Evolutionary conservation across 2,329 filamentous ascomycete genomes (phyloP).

Genomic region (Pseudocercospora cruenta): DNA sequence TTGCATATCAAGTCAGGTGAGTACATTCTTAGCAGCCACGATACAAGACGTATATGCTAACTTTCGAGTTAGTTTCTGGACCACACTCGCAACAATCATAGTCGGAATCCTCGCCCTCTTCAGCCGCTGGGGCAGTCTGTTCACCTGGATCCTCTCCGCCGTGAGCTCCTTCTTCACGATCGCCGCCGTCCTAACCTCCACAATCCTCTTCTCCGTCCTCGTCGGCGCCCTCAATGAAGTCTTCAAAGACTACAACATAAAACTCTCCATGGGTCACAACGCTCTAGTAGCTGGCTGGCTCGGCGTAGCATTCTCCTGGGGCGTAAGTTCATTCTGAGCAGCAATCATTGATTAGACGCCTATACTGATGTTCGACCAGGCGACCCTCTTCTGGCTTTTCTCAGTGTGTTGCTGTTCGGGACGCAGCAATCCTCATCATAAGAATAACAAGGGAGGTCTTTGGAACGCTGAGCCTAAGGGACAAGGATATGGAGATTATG

Average conservation of each 20-base stretch:
- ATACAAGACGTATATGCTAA: background rate
- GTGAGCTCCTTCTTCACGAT: conserved; percentile 61
- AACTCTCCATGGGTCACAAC: conserved; percentile 65
- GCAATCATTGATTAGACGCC: no score
- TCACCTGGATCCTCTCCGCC: conserved; percentile 75
- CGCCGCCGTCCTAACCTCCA: conserved; percentile 72
- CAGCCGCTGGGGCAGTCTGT: conserved; percentile 77
- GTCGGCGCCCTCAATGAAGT: conserved; percentile 68
- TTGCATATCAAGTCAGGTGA: conserved; percentile 40
- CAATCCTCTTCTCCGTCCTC: conserved; percentile 72
- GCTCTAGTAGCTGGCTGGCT: conserved; percentile 80
- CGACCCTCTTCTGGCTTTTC: conserved; percentile 87
- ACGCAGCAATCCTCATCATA: conserved; percentile 53
- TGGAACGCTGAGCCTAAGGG: conserved; percentile 37
- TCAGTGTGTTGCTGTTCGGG: conserved; percentile 90
- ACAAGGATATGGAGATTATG: conserved; percentile 30
- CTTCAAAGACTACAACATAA: conserved; percentile 72
- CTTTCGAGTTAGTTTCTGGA: conserved; percentile 50
- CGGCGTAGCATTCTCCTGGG: conserved; percentile 74
- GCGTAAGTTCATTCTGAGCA: no score
- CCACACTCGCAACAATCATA: conserved; percentile 72
- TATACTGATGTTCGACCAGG: conserved; percentile 36
- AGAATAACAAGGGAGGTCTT: conserved; percentile 44
- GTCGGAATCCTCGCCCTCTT: conserved; percentile 82
- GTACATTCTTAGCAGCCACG: background rate